Evolutionary conservation across 1,139 yeast species (phyloP).

Genomic region (Yamadazyma sp.): DNA sequence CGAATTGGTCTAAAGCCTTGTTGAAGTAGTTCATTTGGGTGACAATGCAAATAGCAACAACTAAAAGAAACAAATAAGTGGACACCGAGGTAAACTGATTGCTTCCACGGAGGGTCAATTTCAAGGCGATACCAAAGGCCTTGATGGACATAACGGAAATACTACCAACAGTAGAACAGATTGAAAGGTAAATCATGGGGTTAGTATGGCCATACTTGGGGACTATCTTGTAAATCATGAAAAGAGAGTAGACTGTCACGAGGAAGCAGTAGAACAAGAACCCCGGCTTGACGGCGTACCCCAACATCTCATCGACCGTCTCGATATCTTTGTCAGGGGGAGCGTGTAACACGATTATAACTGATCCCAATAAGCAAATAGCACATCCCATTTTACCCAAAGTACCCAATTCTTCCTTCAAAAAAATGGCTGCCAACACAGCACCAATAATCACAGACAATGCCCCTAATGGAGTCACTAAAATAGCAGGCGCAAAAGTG

Average conservation of each 20-base stretch:
- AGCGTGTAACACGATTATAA: constrained; percentile 88
- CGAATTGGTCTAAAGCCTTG: constrained; percentile 90
- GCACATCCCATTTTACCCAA: constrained; percentile 96
- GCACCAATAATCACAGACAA: constrained; percentile 89
- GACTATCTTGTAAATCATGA: constrained; percentile 81
- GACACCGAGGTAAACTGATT: constrained; percentile 86
- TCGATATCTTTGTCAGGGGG: constrained; percentile 89
- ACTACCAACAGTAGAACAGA: constrained; percentile 89
- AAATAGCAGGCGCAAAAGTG: constrained; percentile 91
- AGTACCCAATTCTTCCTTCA: constrained; percentile 83
- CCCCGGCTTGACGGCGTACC: constrained; percentile 79
- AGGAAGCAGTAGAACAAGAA: constrained; percentile 65
- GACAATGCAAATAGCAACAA: constrained; percentile 77
- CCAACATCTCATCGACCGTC: constrained; percentile 85
- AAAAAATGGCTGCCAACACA: constrained; percentile 78
- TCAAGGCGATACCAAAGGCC: constrained; percentile 91
- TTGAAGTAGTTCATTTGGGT: constrained; percentile 94
- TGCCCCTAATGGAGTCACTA: constrained; percentile 92
- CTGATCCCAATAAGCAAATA: constrained; percentile 83
- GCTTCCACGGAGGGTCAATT: constrained; percentile 82
- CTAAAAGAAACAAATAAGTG: constrained; percentile 76
- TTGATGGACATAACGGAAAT: constrained; percentile 90
- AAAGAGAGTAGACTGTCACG: constrained; percentile 66
- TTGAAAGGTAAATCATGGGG: constrained; percentile 88
- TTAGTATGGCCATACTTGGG: constrained; percentile 78